Base-by-base conservation (phyloP, 2,329 filamentous ascomycete genomes). In the Thelonectria blattea region DNA sequence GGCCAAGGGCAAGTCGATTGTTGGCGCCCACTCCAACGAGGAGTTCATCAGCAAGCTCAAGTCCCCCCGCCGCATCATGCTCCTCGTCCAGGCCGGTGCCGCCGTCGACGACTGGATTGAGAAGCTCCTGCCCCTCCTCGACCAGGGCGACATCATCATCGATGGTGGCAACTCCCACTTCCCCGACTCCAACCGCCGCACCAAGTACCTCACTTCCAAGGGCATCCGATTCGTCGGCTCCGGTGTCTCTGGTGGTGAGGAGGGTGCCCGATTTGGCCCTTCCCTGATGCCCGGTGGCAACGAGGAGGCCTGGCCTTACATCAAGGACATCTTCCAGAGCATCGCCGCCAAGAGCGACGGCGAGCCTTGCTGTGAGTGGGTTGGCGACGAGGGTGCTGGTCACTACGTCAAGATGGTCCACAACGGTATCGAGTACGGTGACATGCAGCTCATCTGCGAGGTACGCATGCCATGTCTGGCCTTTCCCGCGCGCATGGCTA, bases 361-460 rank as follows among this genome's bases (percentile, higher is more conserved):
- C 74, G 95, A 99, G 87, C 83, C 95, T 69, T 99, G 95, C 89
- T 99, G 95, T 78, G 95, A 99, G 82, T 99, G 95, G 95, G 95
- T 99, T 74, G 95, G 95, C 84, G 95, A 98, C 82, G 93, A 98
- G 81, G 95, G 95, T 88, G 92, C 95, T 82, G 95, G 95, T 73
- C 95, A 99, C 89, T 99, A 97, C 86, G 94, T 99, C 85, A 99
- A 99, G 91, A 99, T 99, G 95, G 95, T 99, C 67, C 95, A 99
- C 90, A 99, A 99, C 83, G 95, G 95, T 87, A 99, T 99, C 74
- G 95, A 99, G 85, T 99, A 99, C 79, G 95, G 95, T 88, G 95
- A 99, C 84, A 99, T 99, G 95, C 95, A 99, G 86, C 87, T 99
- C 75, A 99, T 99, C 79, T 96, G 91, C 82, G 95, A 99, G 89